Evolutionary conservation across 495 filamentous ascomycete genomes (phyloP), one percentile per base, ranked within the genome.

Genomic region (Eremomyces bilateralis): DNA sequence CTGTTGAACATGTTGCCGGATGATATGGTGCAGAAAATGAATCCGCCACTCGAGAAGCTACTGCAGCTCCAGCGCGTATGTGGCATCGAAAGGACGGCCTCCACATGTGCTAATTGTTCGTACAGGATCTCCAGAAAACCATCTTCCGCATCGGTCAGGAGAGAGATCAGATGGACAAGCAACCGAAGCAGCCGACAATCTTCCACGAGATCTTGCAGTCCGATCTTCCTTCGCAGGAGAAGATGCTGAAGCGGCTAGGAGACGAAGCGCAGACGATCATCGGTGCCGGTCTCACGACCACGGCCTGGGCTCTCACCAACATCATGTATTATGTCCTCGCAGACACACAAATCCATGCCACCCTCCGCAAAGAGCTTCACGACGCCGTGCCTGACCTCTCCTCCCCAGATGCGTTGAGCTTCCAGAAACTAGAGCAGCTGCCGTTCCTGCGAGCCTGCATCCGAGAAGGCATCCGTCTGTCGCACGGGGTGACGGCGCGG

Each of bases 231-330:
- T 8, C 15, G 16, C 10, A 10, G 5, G 33, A 35, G 33, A 20
- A 20, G 20, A 20, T 10, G 20, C 8, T 35, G 6, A 4, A 20
- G 33, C 15, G 33, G 16, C 16, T 35, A 11, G 15, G 16, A 20
- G 13, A 21, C 13, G 49, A 52, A 30, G 48, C 48, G 5, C 31
- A 32, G 34, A 47, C 37, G 3, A 37, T 56, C 3, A 44, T 68
- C 4, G 53, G 49, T 0, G 45, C 53, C 15, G 53, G 60, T 20
- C 53, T 54, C 2, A 54, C 57, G 25, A 55, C 57, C 3, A 63
- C 58, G 3, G 55, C 55, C 5, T 47, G 51, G 6, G 57, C 63
- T 1, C 32, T 64, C 20, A 57, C 51, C 0, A 58, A 60, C 39
- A 42, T 64, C 0, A 49, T 57, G 27, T 54, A 45, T 20, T 37